Evolutionary conservation across 2,329 filamentous ascomycete genomes (phyloP), one percentile per base, ranked within the genome.

Genomic region (Mycosphaerelloides madeirae): DNA sequence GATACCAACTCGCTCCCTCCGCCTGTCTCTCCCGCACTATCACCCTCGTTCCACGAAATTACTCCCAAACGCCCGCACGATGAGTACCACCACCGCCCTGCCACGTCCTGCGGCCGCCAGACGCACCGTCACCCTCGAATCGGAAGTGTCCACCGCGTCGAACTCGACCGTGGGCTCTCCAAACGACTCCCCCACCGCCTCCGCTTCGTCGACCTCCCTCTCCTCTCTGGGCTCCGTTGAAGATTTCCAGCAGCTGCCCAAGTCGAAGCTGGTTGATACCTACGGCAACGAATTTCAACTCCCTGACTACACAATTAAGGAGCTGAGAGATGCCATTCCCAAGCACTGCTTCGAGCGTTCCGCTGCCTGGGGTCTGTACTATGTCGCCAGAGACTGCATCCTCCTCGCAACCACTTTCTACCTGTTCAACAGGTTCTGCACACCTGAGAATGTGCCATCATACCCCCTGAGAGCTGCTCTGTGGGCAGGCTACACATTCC

Each of bases 311-410:
- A 95, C 89, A 65, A 95, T 98, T 78, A 95, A 95, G 77, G 81
- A 98, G 65, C 91, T 98, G 65, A 84, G 88, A 63, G 86, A 95
- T 72, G 93, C 93, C 66, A 98, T 98, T 58, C 93, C 93, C 54
- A 88, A 90, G 71, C 93, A 96, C 78, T 98, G 93, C 79, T 97
- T 85, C 69, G 78, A 96, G 75, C 85, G 93, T 50, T 95, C 87
- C 36, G 86, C 80, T 50, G 66, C 80, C 54, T 81, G 73, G 55
- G 85, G 90, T 55, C 75, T 96, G 65, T 72, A 66, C 62, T 97
- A 97, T 70, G 90, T 97, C 60, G 78, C 81, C 62, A 83, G 91
- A 51, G 93, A 98, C 69, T 66, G 94, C 35, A 68, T 74, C 55
- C 80, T 77, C 58, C 74, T 97, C 29, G 83, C 77, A 34, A 72